Evolutionary conservation across 176 grass and related monocot species (phyloP), one percentile per base, ranked within the genome.

Genomic region (Musa acuminata): DNA sequence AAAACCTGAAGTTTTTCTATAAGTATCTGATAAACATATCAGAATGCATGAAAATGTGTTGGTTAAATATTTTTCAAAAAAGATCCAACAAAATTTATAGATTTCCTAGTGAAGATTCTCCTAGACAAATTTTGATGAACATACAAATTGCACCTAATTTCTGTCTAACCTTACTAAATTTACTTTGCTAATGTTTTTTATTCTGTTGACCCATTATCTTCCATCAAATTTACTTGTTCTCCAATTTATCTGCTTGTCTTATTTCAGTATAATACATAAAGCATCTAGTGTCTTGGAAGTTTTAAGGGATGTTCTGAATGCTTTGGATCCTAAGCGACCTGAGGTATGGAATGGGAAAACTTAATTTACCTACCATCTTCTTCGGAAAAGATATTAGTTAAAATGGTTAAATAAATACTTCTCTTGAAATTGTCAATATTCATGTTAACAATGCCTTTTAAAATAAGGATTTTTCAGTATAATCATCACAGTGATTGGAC

Each of bases 221-320:
- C 1, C 23, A 13, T 27, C 63, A 65, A 27, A 65, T 65, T 1
- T 23, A 65, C 9, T 11, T 35, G 25, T 48, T 1, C 9, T 79
- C 67, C 66, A 83, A 17, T 82, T 26, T 24, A 8, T 72, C 13
- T 51, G 14, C 63, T 84, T 74, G 14, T n/a, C 14, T 84, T 49
- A 21, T 82, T 83, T 80, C 84, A 99, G 95, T 86, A 87, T 94
- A 82, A 89, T 94, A 21, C 72, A 82, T 50, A 99, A 99, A 82
- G 90, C 95, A 16, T 53, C 80, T 49, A 89, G 90, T 73, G 88
- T 89, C 24, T 86, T 99, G 86, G 95, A 99, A 81, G 80, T 99
- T 87, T 51, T 99, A 49, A 87, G 73, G 78, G 95, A 99, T 69
- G 95, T 94, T 70, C 70, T 99, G 76, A 87, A 78, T 85, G 93